These are phyloP conservation scores for Blyttiomyces sp. DNA, from an alignment of 371 early-diverging fungal genomes.

Conservation along the genomic window DNA sequence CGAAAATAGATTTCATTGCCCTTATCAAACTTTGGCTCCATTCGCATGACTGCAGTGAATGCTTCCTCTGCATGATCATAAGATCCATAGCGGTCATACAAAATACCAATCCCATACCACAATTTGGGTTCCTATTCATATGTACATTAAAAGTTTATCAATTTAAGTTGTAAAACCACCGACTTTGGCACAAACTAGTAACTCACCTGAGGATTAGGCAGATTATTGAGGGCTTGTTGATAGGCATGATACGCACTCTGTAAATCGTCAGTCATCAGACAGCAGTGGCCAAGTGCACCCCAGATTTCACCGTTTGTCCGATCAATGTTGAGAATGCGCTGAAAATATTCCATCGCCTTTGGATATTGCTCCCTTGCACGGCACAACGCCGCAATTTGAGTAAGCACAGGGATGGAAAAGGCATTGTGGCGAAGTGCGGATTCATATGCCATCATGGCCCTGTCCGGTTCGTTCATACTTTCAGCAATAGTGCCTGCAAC, in stretches of 20 bases:
- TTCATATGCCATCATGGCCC: constrained; percentile 80
- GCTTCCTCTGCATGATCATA: constrained; percentile 97
- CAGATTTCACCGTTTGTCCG: constrained; percentile 84
- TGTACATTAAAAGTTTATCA: too few species aligned
- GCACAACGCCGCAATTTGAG: constrained; percentile 67
- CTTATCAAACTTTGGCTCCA: constrained; percentile 79
- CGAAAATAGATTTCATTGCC: constrained; percentile 96
- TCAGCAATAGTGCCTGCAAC: constrained; percentile 58
- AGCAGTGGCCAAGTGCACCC: constrained; percentile 91
- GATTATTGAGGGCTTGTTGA: constrained; percentile 87
- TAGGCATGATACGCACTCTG: constrained; percentile 91
- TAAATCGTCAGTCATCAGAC: constrained; percentile 89
- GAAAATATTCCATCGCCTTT: constrained; percentile 84
- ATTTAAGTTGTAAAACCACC: background rate
- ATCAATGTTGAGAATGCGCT: constrained; percentile 78
- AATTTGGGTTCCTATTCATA: constrained; percentile 84
- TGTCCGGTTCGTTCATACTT: constrained; percentile 66
- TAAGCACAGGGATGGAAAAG: constrained; percentile 74
- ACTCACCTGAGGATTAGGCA: constrained; percentile 78
- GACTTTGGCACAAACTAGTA: background rate
- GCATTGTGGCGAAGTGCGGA: constrained; percentile 85
- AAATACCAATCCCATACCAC: constrained; percentile 98
- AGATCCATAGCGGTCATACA: constrained; percentile 95
- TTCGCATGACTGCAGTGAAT: constrained; percentile 70
- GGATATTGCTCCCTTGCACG: constrained; percentile 61